Conservation (phyloP, 768 basidiomycete species). For the Cytidiella melzeri region DNA sequence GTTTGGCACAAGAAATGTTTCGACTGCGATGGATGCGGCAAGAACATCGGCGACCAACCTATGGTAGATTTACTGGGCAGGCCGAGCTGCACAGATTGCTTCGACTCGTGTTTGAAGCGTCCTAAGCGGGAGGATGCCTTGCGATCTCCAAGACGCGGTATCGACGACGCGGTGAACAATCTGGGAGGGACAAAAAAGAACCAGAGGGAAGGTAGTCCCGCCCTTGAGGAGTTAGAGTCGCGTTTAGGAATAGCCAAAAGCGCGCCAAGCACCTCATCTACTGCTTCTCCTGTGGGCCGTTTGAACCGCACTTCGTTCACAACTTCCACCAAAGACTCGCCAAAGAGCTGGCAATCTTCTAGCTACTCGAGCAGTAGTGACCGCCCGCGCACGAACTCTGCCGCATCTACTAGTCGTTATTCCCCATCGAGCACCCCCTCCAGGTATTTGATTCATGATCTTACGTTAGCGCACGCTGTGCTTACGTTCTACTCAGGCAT, state of each 20-base stretch:
- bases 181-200: slow-evolving; percentile 40
- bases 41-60: slow-evolving; percentile 65
- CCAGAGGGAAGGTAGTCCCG: slow-evolving; percentile 27
- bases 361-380: background rate
- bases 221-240: slow-evolving; percentile 29
- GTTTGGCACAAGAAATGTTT: slow-evolving; percentile 86
- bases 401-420: background rate
- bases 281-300: background rate
- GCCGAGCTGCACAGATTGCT: slow-evolving; percentile 76
- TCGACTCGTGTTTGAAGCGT: slow-evolving; percentile 66
- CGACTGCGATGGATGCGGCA: slow-evolving; percentile 64
- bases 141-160: slow-evolving; percentile 1
- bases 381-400: background rate
- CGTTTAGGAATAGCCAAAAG: slow-evolving; percentile 25
- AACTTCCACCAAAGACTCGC: background rate
- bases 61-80: slow-evolving; percentile 81
- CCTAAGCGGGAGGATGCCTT: slow-evolving; percentile 25
- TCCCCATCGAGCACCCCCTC: too few relatives aligned
- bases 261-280: slow-evolving; percentile 17
- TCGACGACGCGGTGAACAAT: slow-evolving; percentile 24
- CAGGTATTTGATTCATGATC: too few relatives aligned
- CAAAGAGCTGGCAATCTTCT: background rate
- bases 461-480: too few relatives aligned
- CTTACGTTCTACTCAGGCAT: background rate
- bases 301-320: background rate